Conservation (phyloP, 1,139 yeast genomes). For the Eremothecium gossypii region DNA sequence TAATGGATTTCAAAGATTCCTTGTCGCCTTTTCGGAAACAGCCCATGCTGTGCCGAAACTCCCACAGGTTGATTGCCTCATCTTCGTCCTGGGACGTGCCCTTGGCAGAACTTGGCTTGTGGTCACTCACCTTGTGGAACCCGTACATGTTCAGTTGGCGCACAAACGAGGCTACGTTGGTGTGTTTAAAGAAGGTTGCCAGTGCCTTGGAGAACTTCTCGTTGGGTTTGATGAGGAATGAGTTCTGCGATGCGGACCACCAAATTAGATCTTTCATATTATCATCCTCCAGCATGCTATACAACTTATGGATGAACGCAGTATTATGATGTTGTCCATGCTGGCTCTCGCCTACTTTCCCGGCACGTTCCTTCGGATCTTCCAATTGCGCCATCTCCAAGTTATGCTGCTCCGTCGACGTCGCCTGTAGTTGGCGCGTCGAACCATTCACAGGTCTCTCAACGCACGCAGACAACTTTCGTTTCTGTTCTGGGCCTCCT, state of each 20-base stretch:
- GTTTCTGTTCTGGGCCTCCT: not conserved
- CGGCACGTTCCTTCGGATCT: not conserved
- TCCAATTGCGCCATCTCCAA: not conserved
- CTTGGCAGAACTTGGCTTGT: slow-evolving; percentile 12
- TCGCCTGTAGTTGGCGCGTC: too few species aligned
- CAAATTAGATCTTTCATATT: slow-evolving; percentile 43
- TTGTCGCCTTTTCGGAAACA: slow-evolving; percentile 59
- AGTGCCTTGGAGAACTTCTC: slow-evolving; percentile 53
- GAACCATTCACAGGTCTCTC: not conserved
- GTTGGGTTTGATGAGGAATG: slow-evolving; percentile 38
- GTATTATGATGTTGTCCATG: slow-evolving; percentile 31
- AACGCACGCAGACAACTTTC: slow-evolving; percentile 1
- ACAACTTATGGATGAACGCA: slow-evolving; percentile 54
- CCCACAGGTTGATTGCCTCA: slow-evolving; percentile 43
- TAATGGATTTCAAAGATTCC: slow-evolving; percentile 48
- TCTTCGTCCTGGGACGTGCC: slow-evolving; percentile 12
- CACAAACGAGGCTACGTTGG: slow-evolving; percentile 67
- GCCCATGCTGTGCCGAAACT: slow-evolving; percentile 58
- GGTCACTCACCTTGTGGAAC: slow-evolving; percentile 49
- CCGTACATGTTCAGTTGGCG: slow-evolving; percentile 72
- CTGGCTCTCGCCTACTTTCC: not conserved
- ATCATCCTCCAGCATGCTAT: slow-evolving; percentile 52
- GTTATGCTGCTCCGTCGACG: not conserved
- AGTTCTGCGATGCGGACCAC: slow-evolving; percentile 40
- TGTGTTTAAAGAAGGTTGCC: slow-evolving; percentile 62